Base-by-base conservation (phyloP, 495 filamentous ascomycete genomes). In the Aspergillus ostianus region DNA sequence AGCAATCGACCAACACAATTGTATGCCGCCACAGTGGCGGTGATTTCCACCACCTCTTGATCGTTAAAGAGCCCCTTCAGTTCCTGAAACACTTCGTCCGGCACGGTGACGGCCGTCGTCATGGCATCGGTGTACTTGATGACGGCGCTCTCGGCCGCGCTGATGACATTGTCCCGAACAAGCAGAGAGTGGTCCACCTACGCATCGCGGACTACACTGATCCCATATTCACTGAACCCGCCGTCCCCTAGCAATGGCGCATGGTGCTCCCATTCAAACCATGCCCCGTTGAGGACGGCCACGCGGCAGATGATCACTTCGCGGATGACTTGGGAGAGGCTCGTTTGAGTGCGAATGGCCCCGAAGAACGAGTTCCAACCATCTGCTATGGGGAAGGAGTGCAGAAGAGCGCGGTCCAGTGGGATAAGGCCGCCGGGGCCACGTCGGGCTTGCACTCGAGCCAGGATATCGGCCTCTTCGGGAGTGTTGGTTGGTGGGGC, bases 1-100 rank as follows among this genome's bases (percentile, higher is more conserved):
- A 95, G 72, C 65, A 95, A 93, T 51, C 91, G 80, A 64, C 87
- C 90, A 12, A 96, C 91, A 71, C 89, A 92, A 69, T 95, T 95
- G 69, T 96, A 95, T 29, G 84, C 85, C n/a, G 87, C 90, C 60
- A 88, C 84, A 23, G 88, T 91, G 17, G 90, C 84, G 56, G 87
- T 90, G 60, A 92, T 80, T 77, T 94, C 90, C 36, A 93, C 88
- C 36, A 90, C 75, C 77, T 91, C 86, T 70, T 79, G 79, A 56
- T 91, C 86, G 19, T 64, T 73, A 62, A 90, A 93, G 20, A 75
- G 53, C 27, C 54, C 67, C 72, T 78, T 87, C 64, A 93, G 57
- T 64, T 68, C 69, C 46, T 59, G 81, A 73, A 92, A 93, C 19
- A 87, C 79, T 54, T 70, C 80, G 15, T 91, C 84, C 6, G 75